Conservation (phyloP, 179 eudicot species). For the Beta lomatogona region DNA sequence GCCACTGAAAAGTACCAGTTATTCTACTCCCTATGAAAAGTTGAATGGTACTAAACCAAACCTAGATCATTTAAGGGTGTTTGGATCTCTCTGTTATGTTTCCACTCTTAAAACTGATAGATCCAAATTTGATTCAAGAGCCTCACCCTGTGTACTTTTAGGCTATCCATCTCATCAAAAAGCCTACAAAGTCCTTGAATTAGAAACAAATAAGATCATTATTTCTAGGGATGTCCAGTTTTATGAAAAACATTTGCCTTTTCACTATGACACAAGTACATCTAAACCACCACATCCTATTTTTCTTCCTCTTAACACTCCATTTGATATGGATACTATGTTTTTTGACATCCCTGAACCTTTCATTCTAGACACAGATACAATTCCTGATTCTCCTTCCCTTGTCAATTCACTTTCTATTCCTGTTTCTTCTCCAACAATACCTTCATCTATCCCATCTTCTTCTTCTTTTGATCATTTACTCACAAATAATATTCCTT, state of each 20-base stretch:
- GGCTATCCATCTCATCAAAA: background rate
- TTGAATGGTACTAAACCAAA: background rate
- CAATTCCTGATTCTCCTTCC: background rate
- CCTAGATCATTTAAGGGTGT: background rate
- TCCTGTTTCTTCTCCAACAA: too few species aligned
- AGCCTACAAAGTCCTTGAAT: background rate
- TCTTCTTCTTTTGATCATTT: background rate
- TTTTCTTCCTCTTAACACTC: background rate
- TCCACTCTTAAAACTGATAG: background rate
- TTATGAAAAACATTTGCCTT: background rate
- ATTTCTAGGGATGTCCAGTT: background rate
- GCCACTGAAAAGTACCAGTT: background rate
- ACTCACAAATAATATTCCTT: background rate
- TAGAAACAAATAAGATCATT: background rate
- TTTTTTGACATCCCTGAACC: background rate
- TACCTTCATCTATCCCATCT: background rate
- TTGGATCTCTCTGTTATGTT: background rate
- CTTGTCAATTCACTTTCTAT: too few species aligned
- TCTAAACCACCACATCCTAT: background rate
- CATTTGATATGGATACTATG: background rate
- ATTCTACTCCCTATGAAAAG: background rate
- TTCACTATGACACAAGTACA: background rate
- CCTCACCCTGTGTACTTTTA: background rate
- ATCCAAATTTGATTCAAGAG: background rate
- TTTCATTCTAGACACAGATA: too few species aligned